Base-by-base conservation (phyloP, 192 early-diverging fungal species). In the Glomus cerebriforme region DNA sequence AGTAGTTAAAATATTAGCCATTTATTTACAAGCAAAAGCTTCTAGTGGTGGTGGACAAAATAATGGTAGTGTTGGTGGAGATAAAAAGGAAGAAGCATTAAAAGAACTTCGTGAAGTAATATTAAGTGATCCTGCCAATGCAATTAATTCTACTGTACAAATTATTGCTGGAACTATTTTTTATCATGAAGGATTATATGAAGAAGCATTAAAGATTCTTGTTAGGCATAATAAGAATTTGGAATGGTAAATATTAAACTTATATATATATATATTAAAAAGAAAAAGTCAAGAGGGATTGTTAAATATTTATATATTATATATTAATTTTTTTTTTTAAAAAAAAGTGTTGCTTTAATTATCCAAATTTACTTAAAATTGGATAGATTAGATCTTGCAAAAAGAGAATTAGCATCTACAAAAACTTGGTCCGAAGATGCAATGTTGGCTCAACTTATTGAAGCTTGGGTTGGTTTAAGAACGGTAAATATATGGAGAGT, bases 351-450 rank as follows among this genome's bases (percentile, higher is more conserved):
- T 54, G 89, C 92, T 0, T 83, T 98, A 47, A 92, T 91, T 13
- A 88, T 94, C 22, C 93, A 95, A 68, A 89, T 92, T 26, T 93
- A 94, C 62, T 79, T 97, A 27, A 86, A 86, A 66, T 87, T 98
- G 73, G 88, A 96, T 82, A 90, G 97, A 39, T 64, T 92, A 39
- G 96, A 98, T 82, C 80, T 98, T 76, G 98, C 98, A 2, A 91
- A 88, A 59, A 92, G 92, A 81, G 91, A 95, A 68, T 84, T 98
- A 12, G 90, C 88, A 7, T 79, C 84, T 22, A 78, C 92, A 59
- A 97, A 96, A 74, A 70, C 88, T 1, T 99, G 98, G 98, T 91
- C 96, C 0, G 98, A 98, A 82, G 98, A 99, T 84, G 96, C 96
- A 1, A 90, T 94, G n/a, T 81, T 96, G 34, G 95, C 96, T 7